phyloP scores from a whole-genome alignment of 225 moss, liverwort and hornwort genomes.

The Pseudoscleropodium purum region DNA sequence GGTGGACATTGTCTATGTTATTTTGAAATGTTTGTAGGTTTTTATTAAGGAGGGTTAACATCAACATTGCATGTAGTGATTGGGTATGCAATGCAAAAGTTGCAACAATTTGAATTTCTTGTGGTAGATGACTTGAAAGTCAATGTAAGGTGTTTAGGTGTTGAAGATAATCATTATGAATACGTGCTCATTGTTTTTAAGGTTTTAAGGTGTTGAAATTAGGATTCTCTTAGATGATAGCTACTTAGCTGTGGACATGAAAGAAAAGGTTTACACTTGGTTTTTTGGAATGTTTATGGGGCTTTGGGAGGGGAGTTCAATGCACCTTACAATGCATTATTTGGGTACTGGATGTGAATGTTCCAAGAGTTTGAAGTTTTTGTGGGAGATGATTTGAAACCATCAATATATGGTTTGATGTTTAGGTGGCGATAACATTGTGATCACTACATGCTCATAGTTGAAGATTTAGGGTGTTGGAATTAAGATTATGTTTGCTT shows the following conservation, averaged over 20 bases:
- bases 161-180: not conserved
- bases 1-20: rapidly evolving
- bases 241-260: not conserved
- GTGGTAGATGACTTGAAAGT: not conserved
- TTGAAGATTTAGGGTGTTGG: not conserved
- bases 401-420: not conserved
- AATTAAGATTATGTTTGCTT: not conserved
- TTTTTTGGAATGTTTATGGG: too few species aligned
- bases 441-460: not conserved
- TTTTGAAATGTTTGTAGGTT: too few species aligned
- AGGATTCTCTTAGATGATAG: too few species aligned
- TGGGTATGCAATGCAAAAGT: too few species aligned
- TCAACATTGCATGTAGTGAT: not conserved
- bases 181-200: not conserved
- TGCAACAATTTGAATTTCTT: not conserved
- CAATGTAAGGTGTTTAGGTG: not conserved
- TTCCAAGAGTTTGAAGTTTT: not conserved
- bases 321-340: not conserved
- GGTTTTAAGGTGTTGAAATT: not conserved
- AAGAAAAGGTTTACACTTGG: rapidly evolving
- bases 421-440: not conserved
- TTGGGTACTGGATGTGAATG: not conserved
- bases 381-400: not conserved
- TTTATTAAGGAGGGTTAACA: rapidly evolving
- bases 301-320: not conserved